Evolutionary conservation across 805 yeast species (phyloP), one percentile per base, ranked within the genome.

Genomic region (Yarrowia osloensis): DNA sequence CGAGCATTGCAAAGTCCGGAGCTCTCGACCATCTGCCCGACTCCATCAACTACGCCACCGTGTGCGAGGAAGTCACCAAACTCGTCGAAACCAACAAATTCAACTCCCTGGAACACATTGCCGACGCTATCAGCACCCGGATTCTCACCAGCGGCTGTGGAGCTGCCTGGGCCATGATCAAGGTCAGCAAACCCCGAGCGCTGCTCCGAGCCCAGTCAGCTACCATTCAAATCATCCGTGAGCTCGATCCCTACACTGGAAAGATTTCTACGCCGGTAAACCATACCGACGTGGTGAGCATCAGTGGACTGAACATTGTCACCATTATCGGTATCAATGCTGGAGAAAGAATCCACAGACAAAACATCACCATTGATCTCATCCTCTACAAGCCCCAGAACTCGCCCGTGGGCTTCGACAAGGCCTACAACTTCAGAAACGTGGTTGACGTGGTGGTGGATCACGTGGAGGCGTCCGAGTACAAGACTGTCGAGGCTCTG

Each of bases 271-370:
- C 31, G 3, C 68, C 67, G 1, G 68, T 49, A 22, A 62, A 31
- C 71, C 74, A 71, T 22, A 73, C 74, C 1, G 78, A 79, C 67
- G 69, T 76, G 2, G 73, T 84, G 1, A 66, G 72, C 11, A 84
- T 91, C 44, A 78, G 80, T 4, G 82, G 84, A 5, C 76, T 93
- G 40, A 81, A 82, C 59, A 77, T 91, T 19, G 81, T 88, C 61
- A 88, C 97, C 0, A 81, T 93, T n/a, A 89, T 95, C 71, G 99
- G 99, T 4, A 95, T 95, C 8, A 94, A 92, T 79, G 88, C 92
- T 1, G 90, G 92, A 77, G 99, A 95, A 75, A 81, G 99, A 68
- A 76, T 88, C 24, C 88, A 88, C 73, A 86, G 84, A 71, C 99
- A 95, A 77, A 86, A 86, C 54, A 90, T 95, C 8, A 77, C 81